Evolutionary conservation across 352 stramenopile genomes (phyloP), one percentile per base, ranked within the genome.

Genomic region (Phytophthora hybrid): DNA sequence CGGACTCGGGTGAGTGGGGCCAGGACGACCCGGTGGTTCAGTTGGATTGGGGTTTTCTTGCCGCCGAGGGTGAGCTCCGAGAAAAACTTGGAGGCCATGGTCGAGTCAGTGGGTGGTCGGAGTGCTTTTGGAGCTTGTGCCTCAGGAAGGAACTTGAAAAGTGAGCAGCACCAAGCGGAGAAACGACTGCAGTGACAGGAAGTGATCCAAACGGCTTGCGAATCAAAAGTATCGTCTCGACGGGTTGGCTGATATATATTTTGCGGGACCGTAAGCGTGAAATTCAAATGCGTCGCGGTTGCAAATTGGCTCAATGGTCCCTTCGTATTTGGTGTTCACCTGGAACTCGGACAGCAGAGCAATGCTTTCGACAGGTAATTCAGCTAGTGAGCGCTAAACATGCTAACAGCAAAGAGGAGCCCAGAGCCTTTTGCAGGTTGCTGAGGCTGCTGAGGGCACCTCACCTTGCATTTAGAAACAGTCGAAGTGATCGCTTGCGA

Each of bases 1-100:
- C 59, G 77, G 23, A 74, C 51, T n/a, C 57, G 77, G 18, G 82
- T 89, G 10, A 86, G 56, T 18, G 82, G 82, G 10, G 78, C 82
- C 64, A 88, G 69, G n/a, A 87, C 78, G 34, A 89, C 69, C 52
- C 78, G 73, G 59, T 89, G 77, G 34, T 80, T 73, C 19, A 89
- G 68, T 49, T 73, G 31, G 6, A 83, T 37, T 11, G 61, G 63
- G 26, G 68, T 52, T 52, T 71, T 74, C 23, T 69, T 63, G 44
- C 58, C 58, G 18, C 58, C 56, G 34, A 63, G 56, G 37, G 56
- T 63, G 19, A 63, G 16, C 2, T 14, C n/a, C 18, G 56, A 39
- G 49, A 63, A 63, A 21, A 63, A 21, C 56, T 44, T 63, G 37
- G 32, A 18, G 32, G 56, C n/a, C 31, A 51, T 19, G n/a, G 29